Evolutionary conservation across 768 basidiomycete genomes (phyloP).

Genomic region (Holtermanniella nyarrowii): DNA sequence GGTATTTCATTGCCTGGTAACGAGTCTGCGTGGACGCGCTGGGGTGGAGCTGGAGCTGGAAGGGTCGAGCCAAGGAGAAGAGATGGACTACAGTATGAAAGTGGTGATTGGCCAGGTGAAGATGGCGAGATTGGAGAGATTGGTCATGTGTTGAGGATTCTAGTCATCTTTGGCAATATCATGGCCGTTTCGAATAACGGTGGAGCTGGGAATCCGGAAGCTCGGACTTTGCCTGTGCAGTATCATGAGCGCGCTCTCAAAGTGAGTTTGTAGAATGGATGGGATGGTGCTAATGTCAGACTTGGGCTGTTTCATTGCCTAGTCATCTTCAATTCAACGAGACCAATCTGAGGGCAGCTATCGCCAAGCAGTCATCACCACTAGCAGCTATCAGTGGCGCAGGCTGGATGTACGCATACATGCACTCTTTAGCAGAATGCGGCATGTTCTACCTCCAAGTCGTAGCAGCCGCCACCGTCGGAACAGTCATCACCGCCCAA

Average conservation of each 20-base stretch:
- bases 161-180: constrained; percentile 34
- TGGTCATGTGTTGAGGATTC: constrained; percentile 36
- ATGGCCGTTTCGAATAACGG: constrained; percentile 26
- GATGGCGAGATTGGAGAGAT: constrained; percentile 35
- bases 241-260: constrained; percentile 28
- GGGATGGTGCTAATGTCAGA: constrained; percentile 8
- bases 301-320: constrained; percentile 34
- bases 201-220: constrained; percentile 1
- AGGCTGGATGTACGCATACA: constrained; percentile 35
- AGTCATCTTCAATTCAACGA: constrained; percentile 34
- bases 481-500: constrained; percentile 13
- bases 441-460: constrained; percentile 40
- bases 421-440: constrained; percentile 39
- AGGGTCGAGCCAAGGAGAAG: constrained; percentile 13
- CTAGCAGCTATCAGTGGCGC: constrained; percentile 19
- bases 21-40: constrained; percentile 28
- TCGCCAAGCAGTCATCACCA: constrained; percentile 19
- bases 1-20: constrained; percentile 26
- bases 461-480: constrained; percentile 16
- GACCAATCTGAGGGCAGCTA: constrained; percentile 18
- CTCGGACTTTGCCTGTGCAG: constrained; percentile 2
- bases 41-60: constrained; percentile 13
- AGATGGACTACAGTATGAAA: constrained; percentile 19
- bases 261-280: constrained; percentile 8
- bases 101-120: constrained; percentile 25